Percentiles rank a stretch among this genome's conserved stretches.
phyloP scores from a whole-genome alignment of 192 early-diverging fungal species.

The Linnemannia schmuckeri region DNA sequence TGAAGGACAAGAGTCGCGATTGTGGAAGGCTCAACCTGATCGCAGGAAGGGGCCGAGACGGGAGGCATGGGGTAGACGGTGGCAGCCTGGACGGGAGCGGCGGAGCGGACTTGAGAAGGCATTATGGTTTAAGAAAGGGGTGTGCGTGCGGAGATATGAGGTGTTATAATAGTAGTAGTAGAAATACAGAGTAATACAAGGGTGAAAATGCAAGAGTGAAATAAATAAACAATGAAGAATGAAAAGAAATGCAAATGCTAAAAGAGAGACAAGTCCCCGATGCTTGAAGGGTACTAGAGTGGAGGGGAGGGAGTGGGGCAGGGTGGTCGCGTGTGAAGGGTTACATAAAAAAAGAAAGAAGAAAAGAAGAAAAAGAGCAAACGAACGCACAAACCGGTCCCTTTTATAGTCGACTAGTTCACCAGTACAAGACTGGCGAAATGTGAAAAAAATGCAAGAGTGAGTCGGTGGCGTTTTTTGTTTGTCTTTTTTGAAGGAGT shows the following conservation, averaged over 20 bases:
- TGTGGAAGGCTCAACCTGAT: slow-evolving; percentile 55
- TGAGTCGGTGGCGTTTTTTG: slow-evolving; percentile 18
- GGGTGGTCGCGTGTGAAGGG: slow-evolving; percentile 42
- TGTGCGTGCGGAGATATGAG: background rate
- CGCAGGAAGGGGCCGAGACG: slow-evolving; percentile 47
- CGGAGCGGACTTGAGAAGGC: slow-evolving; percentile 35
- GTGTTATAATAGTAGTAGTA: slow-evolving; percentile 1
- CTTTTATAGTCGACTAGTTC: slow-evolving; percentile 1
- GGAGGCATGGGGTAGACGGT: slow-evolving; percentile 38
- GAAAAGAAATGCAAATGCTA: slow-evolving; percentile 8
- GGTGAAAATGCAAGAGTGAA: background rate
- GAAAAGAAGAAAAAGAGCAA: slow-evolving; percentile 19
- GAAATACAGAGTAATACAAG: slow-evolving; percentile 23
- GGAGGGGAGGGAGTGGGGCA: background rate
- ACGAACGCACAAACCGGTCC: slow-evolving; percentile 9
- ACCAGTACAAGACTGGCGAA: background rate
- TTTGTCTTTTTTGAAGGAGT: slow-evolving; percentile 3
- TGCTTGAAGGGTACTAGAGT: background rate
- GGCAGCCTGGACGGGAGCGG: slow-evolving; percentile 13
- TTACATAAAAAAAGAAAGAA: slow-evolving; percentile 11
- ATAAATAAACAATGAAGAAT: slow-evolving; percentile 4
- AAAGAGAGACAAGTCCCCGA: background rate
- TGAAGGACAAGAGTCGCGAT: slow-evolving; percentile 82
- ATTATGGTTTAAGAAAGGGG: slow-evolving; percentile 19
- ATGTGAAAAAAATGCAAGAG: background rate